Evolutionary conservation across 2,329 filamentous ascomycete genomes (phyloP).

Genomic region (Fusarium albosuccineum): DNA sequence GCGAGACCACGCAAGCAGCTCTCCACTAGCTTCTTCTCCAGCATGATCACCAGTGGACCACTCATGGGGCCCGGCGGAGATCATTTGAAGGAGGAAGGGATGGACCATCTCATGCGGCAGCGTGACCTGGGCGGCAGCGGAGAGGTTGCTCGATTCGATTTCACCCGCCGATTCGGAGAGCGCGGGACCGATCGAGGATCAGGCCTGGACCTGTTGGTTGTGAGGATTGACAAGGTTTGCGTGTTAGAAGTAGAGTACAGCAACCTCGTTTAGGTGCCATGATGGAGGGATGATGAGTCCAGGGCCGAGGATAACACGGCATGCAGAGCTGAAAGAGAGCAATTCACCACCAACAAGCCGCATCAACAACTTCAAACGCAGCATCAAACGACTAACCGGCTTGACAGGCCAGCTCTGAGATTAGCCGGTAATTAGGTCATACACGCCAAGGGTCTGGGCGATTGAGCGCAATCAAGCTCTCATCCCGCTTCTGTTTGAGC

Average conservation of each 20-base stretch:
- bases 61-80: constrained; percentile 8
- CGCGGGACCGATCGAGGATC: constrained; percentile 9
- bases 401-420: constrained; percentile 5
- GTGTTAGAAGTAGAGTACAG: constrained; percentile 22
- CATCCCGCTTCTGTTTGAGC: constrained; percentile 45
- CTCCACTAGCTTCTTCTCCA: constrained; percentile 12
- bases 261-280: constrained; percentile 16
- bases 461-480: constrained; percentile 28
- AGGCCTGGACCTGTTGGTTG: constrained; percentile 13
- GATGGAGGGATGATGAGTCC: constrained; percentile 18
- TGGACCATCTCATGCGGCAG: constrained; percentile 1
- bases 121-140: background rate
- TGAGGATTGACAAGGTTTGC: constrained; percentile 25
- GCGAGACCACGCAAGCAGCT: constrained; percentile 22
- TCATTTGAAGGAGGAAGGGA: constrained; percentile 27
- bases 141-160: background rate
- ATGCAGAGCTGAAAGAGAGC: background rate
- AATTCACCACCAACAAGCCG: constrained; percentile 9
- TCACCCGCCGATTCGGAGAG: constrained; percentile 8
- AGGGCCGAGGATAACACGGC: constrained; percentile 24
- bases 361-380: constrained; percentile 14
- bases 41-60: constrained; percentile 17
- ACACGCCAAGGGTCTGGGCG: constrained; percentile 16
- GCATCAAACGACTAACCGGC: constrained; percentile 10
- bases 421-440: constrained; percentile 31